Conservation (phyloP, 352 stramenopile genomes). For the Thraustochytrium sp. region DNA sequence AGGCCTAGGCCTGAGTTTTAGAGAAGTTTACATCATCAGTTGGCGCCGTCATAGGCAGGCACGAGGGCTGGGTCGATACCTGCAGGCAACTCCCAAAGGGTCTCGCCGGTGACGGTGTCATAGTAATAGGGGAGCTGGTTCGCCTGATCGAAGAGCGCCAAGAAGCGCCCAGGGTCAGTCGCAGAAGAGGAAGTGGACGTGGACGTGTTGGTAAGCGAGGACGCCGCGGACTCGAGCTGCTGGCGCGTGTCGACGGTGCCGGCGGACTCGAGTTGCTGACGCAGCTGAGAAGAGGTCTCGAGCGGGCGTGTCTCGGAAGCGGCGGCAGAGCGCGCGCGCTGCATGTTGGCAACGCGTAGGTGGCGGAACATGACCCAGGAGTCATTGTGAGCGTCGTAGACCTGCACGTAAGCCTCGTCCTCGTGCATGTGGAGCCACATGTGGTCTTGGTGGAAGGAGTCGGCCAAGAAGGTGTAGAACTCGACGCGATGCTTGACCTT, state of each 20-base stretch:
- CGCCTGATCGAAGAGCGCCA: not conserved
- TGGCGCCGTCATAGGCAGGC: no score
- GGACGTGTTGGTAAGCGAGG: not conserved
- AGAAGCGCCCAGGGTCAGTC: not conserved
- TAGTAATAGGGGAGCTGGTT: not conserved
- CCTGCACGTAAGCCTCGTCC: conserved; percentile 42
- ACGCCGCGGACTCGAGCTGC: not conserved
- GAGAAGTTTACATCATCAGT: no score
- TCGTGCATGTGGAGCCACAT: conserved; percentile 48
- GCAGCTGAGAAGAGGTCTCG: no score
- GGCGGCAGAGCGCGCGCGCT: no score
- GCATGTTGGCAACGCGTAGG: not conserved
- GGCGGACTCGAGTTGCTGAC: no score
- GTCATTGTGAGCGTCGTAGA: conserved; percentile 41
- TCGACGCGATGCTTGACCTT: conserved; percentile 48
- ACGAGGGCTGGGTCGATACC: no score
- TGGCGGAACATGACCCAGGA: conserved; percentile 37
- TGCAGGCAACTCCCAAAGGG: not conserved
- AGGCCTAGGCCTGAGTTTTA: no score
- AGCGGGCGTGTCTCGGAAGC: no score
- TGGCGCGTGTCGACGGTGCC: not conserved
- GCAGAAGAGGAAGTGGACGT: not conserved
- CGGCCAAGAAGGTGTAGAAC: conserved; percentile 45
- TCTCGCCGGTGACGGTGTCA: not conserved
- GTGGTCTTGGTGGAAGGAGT: conserved; percentile 34